These are phyloP conservation scores for Candida pseudoglaebosa DNA, from an alignment of 805 yeast genomes.

Conservation along the genomic window DNA sequence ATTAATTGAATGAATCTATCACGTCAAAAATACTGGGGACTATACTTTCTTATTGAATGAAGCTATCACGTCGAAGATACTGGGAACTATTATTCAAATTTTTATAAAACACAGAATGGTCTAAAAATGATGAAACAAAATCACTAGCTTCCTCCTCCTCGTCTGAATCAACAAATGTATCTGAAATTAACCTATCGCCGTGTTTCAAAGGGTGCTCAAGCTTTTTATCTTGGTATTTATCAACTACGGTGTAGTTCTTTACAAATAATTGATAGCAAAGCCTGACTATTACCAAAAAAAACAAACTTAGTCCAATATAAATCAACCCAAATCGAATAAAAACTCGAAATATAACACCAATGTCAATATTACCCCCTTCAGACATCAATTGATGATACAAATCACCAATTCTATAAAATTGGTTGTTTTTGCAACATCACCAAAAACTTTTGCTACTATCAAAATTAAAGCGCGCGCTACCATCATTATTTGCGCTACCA, in stretches of 20 bases:
- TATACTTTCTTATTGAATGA: no score
- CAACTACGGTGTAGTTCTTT: background rate
- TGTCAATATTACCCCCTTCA: background rate
- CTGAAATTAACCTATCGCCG: background rate
- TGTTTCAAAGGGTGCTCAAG: background rate
- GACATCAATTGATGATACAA: background rate
- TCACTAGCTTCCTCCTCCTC: constrained; percentile 9
- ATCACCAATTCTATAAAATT: background rate
- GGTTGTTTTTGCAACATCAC: background rate
- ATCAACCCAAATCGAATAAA: background rate
- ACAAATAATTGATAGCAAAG: background rate
- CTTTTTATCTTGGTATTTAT: background rate
- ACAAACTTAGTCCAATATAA: background rate
- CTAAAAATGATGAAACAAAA: constrained; percentile 8
- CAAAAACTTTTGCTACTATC: background rate
- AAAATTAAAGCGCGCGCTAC: background rate
- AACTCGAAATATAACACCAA: background rate
- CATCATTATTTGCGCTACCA: background rate
- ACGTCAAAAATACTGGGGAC: no score
- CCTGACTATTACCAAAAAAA: background rate
- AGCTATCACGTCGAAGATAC: constrained; percentile 39
- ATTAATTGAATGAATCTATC: no score
- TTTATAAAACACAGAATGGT: constrained; percentile 13
- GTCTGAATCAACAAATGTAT: constrained; percentile 1
- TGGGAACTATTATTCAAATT: constrained; percentile 40